Evolutionary conservation across 2,329 filamentous ascomycete species (phyloP), one percentile per base, ranked within the genome.

Genomic region (Kalaharituber pfeilii): DNA sequence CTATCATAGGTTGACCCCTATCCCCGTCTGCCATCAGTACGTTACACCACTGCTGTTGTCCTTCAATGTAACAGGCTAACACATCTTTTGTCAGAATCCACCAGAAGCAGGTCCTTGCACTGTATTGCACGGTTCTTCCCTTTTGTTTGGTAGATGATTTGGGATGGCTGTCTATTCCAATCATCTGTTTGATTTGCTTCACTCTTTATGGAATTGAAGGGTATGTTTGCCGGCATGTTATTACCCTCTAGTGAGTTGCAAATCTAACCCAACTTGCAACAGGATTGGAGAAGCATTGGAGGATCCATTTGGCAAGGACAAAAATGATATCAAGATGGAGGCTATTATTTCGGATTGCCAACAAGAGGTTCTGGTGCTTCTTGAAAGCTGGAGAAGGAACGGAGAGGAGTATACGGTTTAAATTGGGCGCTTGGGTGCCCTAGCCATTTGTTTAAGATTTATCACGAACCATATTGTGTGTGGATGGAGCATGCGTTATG

Each of bases 291-390:
- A 72, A 11, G 77, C 81, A 66, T 67, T 81, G 0, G 78, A 81
- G 62, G 78, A 81, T 63, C 78, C 78, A 0, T 81, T 81, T 64
- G 78, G 78, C 1, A 78, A 78, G 58, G 78, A 81, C 60, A 71
- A 73, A 61, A 80, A 80, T 56, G 78, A 81, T 64, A 81, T 81
- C 67, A 80, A 80, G 65, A 79, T 81, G 72, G 78, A 81, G 65
- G 76, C 74, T 2, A 75, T 81, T 53, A 73, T 77, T 2, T 75
- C 78, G 57, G 78, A 81, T 63, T 68, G 75, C 50, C 68, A 74
- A 57, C 70, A 70, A 26, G 78, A 81, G 66, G 70, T 77, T 25
- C 69, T 72, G 55, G 76, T 77, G 4, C 66, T 80, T 59, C 60
- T 81, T 22, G 70, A 72, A 5, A 76, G 79, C 65, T 81, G 78